phyloP scores from a whole-genome alignment of 1,284 basidiomycete species.

The Neonothopanus nambi region DNA sequence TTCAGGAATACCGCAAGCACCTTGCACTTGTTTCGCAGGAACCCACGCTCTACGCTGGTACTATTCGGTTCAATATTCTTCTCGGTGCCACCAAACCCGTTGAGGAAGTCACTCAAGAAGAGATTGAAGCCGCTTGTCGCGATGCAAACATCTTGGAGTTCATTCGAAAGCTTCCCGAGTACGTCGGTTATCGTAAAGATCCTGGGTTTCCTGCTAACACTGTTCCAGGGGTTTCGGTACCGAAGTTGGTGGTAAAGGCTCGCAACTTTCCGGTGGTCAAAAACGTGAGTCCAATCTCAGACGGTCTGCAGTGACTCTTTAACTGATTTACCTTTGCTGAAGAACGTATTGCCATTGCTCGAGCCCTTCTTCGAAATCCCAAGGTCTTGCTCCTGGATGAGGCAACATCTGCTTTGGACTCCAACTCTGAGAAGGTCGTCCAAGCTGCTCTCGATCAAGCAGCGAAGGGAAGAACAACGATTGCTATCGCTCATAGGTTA shows the following conservation, averaged over 20 bases:
- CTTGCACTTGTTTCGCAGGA: slow-evolving; percentile 93
- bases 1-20: slow-evolving; percentile 81
- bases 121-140: slow-evolving; percentile 82
- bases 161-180: slow-evolving; percentile 84
- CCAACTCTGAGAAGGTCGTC: slow-evolving; percentile 91
- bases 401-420: slow-evolving; percentile 95
- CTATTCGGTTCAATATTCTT: slow-evolving; percentile 86
- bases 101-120: slow-evolving; percentile 84
- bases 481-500: slow-evolving; percentile 89
- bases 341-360: slow-evolving; percentile 96
- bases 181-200: slow-evolving; percentile 34
- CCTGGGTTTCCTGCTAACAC: not conserved
- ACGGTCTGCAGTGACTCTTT: slow-evolving; percentile 3
- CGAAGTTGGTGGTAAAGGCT: slow-evolving; percentile 92
- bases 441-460: slow-evolving; percentile 93
- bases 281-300: slow-evolving; percentile 60
- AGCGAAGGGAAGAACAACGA: slow-evolving; percentile 86
- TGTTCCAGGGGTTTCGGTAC: slow-evolving; percentile 78
- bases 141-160: slow-evolving; percentile 93
- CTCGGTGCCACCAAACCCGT: slow-evolving; percentile 84
- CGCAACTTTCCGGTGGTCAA: slow-evolving; percentile 92
- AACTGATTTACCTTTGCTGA: slow-evolving; percentile 9
- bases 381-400: slow-evolving; percentile 90
- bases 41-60: slow-evolving; percentile 88
- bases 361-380: slow-evolving; percentile 91